Evolutionary conservation across 805 yeast genomes (phyloP).

Genomic region (Dipodascus albidus): DNA sequence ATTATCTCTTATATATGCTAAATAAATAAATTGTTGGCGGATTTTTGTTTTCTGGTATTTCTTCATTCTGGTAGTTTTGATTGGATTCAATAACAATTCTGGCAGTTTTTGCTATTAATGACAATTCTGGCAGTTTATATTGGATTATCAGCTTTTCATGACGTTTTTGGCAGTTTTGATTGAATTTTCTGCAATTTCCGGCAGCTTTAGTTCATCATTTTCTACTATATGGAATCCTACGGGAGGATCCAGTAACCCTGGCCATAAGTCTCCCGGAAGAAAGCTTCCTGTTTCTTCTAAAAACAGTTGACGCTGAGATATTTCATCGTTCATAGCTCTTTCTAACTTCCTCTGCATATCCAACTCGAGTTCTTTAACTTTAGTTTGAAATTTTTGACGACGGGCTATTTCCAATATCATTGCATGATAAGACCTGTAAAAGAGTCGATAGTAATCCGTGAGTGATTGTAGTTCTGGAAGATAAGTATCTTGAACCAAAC

Average conservation of each 20-base stretch:
- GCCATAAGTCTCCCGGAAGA: slow-evolving; percentile 46
- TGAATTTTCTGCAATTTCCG: not conserved
- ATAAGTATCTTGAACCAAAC: slow-evolving; percentile 18
- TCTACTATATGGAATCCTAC: not conserved
- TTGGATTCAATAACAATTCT: no score
- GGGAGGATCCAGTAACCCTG: slow-evolving; percentile 29
- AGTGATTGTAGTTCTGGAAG: slow-evolving; percentile 30
- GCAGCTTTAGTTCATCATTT: not conserved
- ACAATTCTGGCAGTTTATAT: no score
- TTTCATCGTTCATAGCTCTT: slow-evolving; percentile 34
- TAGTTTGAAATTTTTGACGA: slow-evolving; percentile 31
- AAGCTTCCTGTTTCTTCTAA: slow-evolving; percentile 38
- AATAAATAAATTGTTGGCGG: not conserved
- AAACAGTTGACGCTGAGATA: slow-evolving; percentile 32
- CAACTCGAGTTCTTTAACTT: slow-evolving; percentile 31
- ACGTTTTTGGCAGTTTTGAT: not conserved
- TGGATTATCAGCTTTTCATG: not conserved
- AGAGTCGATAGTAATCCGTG: slow-evolving; percentile 38
- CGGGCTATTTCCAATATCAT: slow-evolving; percentile 43
- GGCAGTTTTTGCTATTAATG: no score
- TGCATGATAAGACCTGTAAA: slow-evolving; percentile 40
- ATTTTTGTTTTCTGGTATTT: no score
- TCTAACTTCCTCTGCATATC: slow-evolving; percentile 32
- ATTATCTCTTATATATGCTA: no score
- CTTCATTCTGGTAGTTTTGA: no score